Evolutionary conservation across 1,284 basidiomycete species (phyloP), one percentile per base, ranked within the genome.

Genomic region (Phlebopus sp.): DNA sequence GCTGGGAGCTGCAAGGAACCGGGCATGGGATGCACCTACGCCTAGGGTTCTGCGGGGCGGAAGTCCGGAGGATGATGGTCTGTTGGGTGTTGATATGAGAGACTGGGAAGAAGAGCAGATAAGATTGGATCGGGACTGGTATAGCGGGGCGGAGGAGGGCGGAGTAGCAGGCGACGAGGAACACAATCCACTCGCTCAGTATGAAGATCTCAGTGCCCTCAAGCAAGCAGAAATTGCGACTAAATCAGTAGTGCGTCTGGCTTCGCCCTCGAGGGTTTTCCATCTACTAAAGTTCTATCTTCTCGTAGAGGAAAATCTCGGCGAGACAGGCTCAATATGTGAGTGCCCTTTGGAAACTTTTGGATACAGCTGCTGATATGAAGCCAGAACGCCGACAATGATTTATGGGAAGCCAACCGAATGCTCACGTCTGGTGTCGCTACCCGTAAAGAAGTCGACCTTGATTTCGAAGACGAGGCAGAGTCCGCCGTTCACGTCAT

Each of bases 91-190:
- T 23, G 84, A 88, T 60, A 76, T 79, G 29, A 76, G 89, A 46
- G 94, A 95, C 58, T 97, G 93, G 93, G 94, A 96, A 64, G 93
- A 97, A 57, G 94, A 97, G 65, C 92, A 96, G 64, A 77, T 92
- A 7, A 78, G 79, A 39, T 64, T 97, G 58, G 94, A 97, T 65
- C 76, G 94, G 14, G 92, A 96, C 64, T 98, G 94, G 94, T 98
- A 97, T 63, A 88, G 82, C 52, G 82, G 84, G 35, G 90, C 91
- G 30, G 92, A 96, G 61, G 92, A 92, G 53, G 88, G 90, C 17
- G 86, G 81, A 2, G 75, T 92, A 11, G 84, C 86, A 5, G 92
- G 90, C 4, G 91, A 95, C 52, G 90, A 93, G 43, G 94, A 93
- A 54, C 86, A 92, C 64, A 97, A 97, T 60, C 93, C 92, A 0